These are phyloP conservation scores for Dendrobium catenatum DNA, from an alignment of 106 monocot species.

Conservation along the genomic window DNA sequence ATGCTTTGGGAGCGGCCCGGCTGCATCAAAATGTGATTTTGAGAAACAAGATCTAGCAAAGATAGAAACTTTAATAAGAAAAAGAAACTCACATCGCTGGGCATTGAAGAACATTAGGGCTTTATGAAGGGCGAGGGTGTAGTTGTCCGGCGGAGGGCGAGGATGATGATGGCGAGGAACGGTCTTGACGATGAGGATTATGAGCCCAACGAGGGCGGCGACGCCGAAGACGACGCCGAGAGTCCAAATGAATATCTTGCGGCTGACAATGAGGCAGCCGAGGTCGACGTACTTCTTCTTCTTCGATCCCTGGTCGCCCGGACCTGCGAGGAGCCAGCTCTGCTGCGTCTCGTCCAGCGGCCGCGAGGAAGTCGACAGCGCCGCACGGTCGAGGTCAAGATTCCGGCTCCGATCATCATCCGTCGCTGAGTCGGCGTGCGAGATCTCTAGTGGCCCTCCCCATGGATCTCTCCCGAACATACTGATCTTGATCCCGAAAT, in stretches of 20 bases:
- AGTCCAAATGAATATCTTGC: slow-evolving; percentile 71
- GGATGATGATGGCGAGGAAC: slow-evolving; percentile 53
- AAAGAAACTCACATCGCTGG: slow-evolving; percentile 44
- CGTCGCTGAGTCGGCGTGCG: slow-evolving; percentile 73
- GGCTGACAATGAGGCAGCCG: slow-evolving; percentile 81
- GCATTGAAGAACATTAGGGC: slow-evolving; percentile 99
- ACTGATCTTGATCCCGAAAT: slow-evolving; percentile 23
- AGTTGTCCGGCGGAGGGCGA: slow-evolving; percentile 74
- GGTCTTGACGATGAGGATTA: slow-evolving; percentile 55
- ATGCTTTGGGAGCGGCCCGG: slow-evolving; percentile 73
- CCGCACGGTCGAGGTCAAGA: slow-evolving; percentile 74
- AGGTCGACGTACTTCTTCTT: slow-evolving; percentile 97
- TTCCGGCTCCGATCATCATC: slow-evolving; percentile 95
- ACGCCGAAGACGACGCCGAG: slow-evolving; percentile 44
- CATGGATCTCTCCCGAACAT: slow-evolving; percentile 69
- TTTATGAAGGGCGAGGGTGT: slow-evolving; percentile 84
- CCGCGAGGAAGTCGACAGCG: slow-evolving; percentile 39
- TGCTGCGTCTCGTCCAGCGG: slow-evolving; percentile 96
- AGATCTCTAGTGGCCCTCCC: slow-evolving; percentile 93
- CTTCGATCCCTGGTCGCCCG: slow-evolving; percentile 69
- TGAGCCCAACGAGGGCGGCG: slow-evolving; percentile 51
- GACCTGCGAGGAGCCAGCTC: slow-evolving; percentile 96
- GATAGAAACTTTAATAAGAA: too few species aligned
- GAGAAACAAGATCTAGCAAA: background rate
- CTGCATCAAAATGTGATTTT: slow-evolving; percentile 27